phyloP scores from a whole-genome alignment of 495 filamentous ascomycete species.

The Penicillium arizonense region DNA sequence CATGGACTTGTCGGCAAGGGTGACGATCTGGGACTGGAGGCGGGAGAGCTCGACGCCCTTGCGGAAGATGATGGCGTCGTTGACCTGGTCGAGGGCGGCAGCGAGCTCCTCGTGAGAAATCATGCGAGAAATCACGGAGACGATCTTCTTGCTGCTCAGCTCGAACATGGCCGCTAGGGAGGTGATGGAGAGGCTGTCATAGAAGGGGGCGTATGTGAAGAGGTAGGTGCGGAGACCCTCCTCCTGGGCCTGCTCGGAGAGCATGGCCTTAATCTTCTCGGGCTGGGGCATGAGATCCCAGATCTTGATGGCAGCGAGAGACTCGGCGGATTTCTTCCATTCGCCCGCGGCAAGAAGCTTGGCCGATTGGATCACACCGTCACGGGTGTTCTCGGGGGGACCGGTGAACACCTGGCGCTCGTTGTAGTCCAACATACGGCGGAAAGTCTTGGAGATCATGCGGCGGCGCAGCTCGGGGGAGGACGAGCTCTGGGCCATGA shows the following conservation, averaged over 20 bases:
- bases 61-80: constrained; percentile 95
- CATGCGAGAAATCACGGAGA: constrained; percentile 97
- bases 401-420: constrained; percentile 99
- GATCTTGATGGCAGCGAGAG: constrained; percentile 97
- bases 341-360: constrained; percentile 95
- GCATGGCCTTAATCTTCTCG: constrained; percentile 91
- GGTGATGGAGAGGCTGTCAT: constrained; percentile 87
- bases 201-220: constrained; percentile 99
- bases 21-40: constrained; percentile 91
- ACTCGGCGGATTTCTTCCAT: constrained; percentile 93
- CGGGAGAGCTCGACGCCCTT: constrained; percentile 98
- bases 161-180: constrained; percentile 95
- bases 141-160: constrained; percentile 81
- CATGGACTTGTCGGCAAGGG: constrained; percentile 92
- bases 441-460: constrained; percentile 99
- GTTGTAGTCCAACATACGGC: constrained; percentile 98
- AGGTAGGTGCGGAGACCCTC: constrained; percentile 97
- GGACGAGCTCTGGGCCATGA: constrained; percentile 93
- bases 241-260: constrained; percentile 95
- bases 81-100: constrained; percentile 96
- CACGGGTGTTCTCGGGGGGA: constrained; percentile 95
- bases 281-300: constrained; percentile 93
- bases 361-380: constrained; percentile 98
- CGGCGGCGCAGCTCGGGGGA: constrained; percentile 96
- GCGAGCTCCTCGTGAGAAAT: constrained; percentile 98